phyloP scores from a whole-genome alignment of 352 stramenopile species.

The Pythium insidiosum region DNA sequence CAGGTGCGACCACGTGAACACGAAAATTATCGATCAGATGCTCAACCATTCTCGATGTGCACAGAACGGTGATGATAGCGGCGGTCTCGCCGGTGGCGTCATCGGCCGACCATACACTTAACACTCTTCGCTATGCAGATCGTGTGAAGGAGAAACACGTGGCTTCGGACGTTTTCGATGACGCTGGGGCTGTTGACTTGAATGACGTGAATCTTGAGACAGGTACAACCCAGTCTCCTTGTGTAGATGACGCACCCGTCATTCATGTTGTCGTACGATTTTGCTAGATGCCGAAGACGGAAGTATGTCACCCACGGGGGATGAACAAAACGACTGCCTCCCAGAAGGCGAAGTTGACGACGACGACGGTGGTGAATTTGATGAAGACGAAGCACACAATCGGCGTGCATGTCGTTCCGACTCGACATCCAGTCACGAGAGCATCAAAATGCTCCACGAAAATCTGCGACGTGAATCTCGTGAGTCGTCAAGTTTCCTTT shows the following conservation, averaged over 20 bases:
- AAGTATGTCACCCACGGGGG: too few relatives aligned
- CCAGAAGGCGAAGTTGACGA: slow-evolving; percentile 4
- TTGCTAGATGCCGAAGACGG: too few relatives aligned
- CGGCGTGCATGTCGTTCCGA: slow-evolving; percentile 14
- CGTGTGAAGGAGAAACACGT: slow-evolving; percentile 95
- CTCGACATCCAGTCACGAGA: slow-evolving; percentile 46
- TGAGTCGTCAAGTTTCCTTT: slow-evolving; percentile 13
- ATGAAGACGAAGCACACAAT: slow-evolving; percentile 4
- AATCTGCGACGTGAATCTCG: slow-evolving; percentile 40
- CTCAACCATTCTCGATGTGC: too few relatives aligned
- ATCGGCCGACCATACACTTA: slow-evolving; percentile 94
- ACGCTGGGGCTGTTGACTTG: slow-evolving; percentile 34
- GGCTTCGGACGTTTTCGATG: slow-evolving; percentile 57
- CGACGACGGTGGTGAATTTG: slow-evolving; percentile 7
- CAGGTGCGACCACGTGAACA: too few relatives aligned
- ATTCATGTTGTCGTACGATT: too few relatives aligned
- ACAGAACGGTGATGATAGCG: slow-evolving; percentile 97
- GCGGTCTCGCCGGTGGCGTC: slow-evolving; percentile 91
- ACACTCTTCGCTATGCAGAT: slow-evolving; percentile 96
- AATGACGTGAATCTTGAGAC: slow-evolving; percentile 55
- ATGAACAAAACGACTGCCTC: too few relatives aligned
- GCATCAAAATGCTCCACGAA: slow-evolving; percentile 52
- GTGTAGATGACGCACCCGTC: too few relatives aligned
- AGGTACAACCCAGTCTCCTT: too few relatives aligned
- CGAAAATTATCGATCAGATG: too few relatives aligned